Percentiles rank a stretch among this genome's conserved stretches.
Evolutionary conservation across 1,284 basidiomycete genomes (phyloP).

Genomic region (Boletus mariae): DNA sequence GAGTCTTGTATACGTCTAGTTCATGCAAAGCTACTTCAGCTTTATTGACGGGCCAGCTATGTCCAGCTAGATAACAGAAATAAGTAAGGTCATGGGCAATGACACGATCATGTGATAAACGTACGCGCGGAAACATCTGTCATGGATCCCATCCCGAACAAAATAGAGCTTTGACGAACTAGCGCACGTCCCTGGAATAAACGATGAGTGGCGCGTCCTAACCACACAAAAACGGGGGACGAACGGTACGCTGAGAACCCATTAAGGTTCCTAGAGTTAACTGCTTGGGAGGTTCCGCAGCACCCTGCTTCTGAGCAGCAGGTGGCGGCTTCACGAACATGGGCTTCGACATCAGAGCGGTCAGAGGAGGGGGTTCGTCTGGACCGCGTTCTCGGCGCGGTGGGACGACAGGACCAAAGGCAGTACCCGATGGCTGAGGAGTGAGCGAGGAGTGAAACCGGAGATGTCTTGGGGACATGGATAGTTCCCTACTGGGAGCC

Average conservation of each 20-base stretch:
- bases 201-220: slow-evolving; percentile 4
- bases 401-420: slow-evolving; percentile 44
- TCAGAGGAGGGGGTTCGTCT: slow-evolving; percentile 68
- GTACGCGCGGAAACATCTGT: slow-evolving; percentile 33
- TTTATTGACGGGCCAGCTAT: slow-evolving; percentile 41
- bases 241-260: slow-evolving; percentile 53
- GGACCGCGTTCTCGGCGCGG: slow-evolving; percentile 40
- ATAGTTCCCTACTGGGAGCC: slow-evolving; percentile 34
- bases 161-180: slow-evolving; percentile 46
- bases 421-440: slow-evolving; percentile 54
- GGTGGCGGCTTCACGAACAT: slow-evolving; percentile 64
- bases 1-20: slow-evolving; percentile 72
- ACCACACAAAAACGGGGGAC: slow-evolving; percentile 22
- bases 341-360: slow-evolving; percentile 56
- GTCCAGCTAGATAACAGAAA: slow-evolving; percentile 23
- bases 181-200: slow-evolving; percentile 42
- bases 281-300: slow-evolving; percentile 31
- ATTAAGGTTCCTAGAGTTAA: slow-evolving; percentile 61
- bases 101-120: slow-evolving; percentile 13
- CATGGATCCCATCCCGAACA: slow-evolving; percentile 41
- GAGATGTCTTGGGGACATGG: slow-evolving; percentile 47
- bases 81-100: slow-evolving; percentile 8
- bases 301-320: slow-evolving; percentile 31
- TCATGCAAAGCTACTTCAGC: slow-evolving; percentile 66
- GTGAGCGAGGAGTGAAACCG: slow-evolving; percentile 64